A percentile compares a stretch with the other conserved stretches of the same genome.
These are phyloP conservation scores for Myriosclerotinia scirpicola DNA, from an alignment of 2,329 filamentous ascomycete genomes.

Conservation along the genomic window DNA sequence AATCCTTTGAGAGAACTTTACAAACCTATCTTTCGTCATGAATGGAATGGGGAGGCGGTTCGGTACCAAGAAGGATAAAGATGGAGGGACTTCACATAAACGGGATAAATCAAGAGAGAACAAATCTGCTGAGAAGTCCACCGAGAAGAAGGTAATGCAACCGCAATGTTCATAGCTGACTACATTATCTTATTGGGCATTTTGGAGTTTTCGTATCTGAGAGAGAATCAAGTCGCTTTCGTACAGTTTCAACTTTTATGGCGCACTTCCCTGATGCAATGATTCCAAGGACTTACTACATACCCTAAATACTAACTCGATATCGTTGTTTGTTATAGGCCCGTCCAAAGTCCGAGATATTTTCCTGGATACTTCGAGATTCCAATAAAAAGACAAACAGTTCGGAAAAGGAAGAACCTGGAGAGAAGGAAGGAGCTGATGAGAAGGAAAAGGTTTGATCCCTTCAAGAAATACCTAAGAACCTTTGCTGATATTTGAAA, in stretches of 20 bases:
- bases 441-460: conserved; percentile 46
- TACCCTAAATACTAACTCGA: conserved; percentile 34
- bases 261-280: conserved; percentile 27
- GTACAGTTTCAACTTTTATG: conserved; percentile 14
- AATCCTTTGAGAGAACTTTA: not conserved
- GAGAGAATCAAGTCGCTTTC: not conserved
- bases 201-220: conserved; percentile 19
- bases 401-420: conserved; percentile 45
- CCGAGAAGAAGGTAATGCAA: conserved; percentile 49
- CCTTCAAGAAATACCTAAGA: not conserved
- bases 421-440: conserved; percentile 50
- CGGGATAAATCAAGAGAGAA: conserved; percentile 57
- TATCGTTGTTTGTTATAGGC: conserved; percentile 42
- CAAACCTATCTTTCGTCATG: not conserved
- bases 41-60: conserved; percentile 56
- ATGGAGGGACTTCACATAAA: conserved; percentile 47
- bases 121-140: conserved; percentile 36
- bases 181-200: conserved; percentile 16
- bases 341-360: conserved; percentile 56
- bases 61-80: conserved; percentile 69
- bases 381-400: conserved; percentile 49
- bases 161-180: conserved; percentile 22
- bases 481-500: conserved; percentile 22
- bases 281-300: conserved; percentile 26
- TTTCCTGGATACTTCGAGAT: conserved; percentile 66